A percentile compares a stretch with the other conserved stretches of the same genome.
These are phyloP conservation scores for Pythium vanterpoolii DNA, from an alignment of 352 stramenopile species.

Conservation along the genomic window DNA sequence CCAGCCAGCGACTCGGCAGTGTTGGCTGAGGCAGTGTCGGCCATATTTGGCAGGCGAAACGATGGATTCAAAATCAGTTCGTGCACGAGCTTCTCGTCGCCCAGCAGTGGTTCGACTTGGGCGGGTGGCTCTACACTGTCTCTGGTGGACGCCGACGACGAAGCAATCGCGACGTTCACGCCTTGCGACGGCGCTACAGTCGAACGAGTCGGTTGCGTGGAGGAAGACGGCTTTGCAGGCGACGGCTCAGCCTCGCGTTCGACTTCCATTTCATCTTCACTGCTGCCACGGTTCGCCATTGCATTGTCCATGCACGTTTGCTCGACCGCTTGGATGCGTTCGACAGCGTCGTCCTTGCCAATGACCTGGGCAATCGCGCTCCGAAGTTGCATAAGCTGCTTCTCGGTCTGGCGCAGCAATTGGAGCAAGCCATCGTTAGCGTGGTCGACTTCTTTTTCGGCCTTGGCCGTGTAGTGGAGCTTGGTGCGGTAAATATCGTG, in stretches of 20 bases:
- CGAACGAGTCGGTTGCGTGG: background rate
- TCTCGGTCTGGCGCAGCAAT: slow-evolving; percentile 51
- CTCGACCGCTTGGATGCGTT: slow-evolving; percentile 35
- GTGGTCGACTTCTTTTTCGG: slow-evolving; percentile 18
- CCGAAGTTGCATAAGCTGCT: slow-evolving; percentile 54
- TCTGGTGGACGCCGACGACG: background rate
- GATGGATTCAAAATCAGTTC: slow-evolving; percentile 72
- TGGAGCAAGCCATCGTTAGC: slow-evolving; percentile 52
- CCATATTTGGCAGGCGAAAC: slow-evolving; percentile 34
- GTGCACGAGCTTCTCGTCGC: slow-evolving; percentile 58
- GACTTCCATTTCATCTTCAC: slow-evolving; percentile 20
- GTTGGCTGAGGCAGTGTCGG: background rate
- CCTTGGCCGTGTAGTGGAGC: slow-evolving; percentile 37
- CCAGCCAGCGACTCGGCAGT: slow-evolving; percentile 27
- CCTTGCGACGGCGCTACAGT: background rate
- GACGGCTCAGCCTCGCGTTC: slow-evolving; percentile 24
- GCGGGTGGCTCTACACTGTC: slow-evolving; percentile 9
- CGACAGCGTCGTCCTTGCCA: slow-evolving; percentile 35
- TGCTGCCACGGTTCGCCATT: background rate
- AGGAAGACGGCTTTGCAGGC: slow-evolving; percentile 4
- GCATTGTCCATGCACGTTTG: background rate
- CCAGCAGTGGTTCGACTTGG: slow-evolving; percentile 46
- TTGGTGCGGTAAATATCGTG: slow-evolving; percentile 44
- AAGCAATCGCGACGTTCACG: background rate
- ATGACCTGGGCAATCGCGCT: slow-evolving; percentile 53